Base-by-base conservation (phyloP, 345 rosid species). In the Populus alba region DNA sequence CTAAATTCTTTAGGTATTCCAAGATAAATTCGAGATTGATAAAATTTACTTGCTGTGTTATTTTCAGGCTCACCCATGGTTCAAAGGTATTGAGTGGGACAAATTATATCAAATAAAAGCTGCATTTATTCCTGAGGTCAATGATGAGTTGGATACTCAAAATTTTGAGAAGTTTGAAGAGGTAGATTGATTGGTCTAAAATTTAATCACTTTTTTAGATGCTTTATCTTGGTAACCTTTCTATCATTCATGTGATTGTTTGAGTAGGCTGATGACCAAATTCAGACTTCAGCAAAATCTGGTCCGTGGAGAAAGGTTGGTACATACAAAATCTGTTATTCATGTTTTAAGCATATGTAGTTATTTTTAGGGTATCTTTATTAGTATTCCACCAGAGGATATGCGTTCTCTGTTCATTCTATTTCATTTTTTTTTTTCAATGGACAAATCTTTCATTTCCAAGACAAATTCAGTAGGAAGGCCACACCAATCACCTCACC, bases 131-230 rank as follows among this genome's bases (percentile, higher is more conserved):
- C 94, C 94, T 65, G 82, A 90, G 83, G 92, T 90, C 80, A 87
- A 86, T 72, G 83, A 83, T 85, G 92, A 85, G 68, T 82, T 90
- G 65, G 94, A 90, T 68, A 88, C 91, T 38, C 93, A 87, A 70
- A 90, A 90, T 85, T 90, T 90, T 70, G 91, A 90, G 77, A 90
- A 88, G 80, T 90, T 90, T 87, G 94, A 90, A 8, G 94, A 90
- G 91, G 93, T 90, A 66, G 51, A 59, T 41, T 39, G 20, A 29
- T 66, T 66, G 57, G 11, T 69, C 10, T 25, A 51, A 74, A 23
- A n/a, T 71, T 1, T 70, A 9, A 65, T 41, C 27, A 9, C 29
- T 22, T 51, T 29, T 20, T 8, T 31, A 9, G 35, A 37, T 6
- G 55, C 43, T 66, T 35, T 45, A 11, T 55, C 25, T 75, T 55